These are phyloP conservation scores for Candida ovalis DNA, from an alignment of 805 yeast genomes.

Conservation along the genomic window DNA sequence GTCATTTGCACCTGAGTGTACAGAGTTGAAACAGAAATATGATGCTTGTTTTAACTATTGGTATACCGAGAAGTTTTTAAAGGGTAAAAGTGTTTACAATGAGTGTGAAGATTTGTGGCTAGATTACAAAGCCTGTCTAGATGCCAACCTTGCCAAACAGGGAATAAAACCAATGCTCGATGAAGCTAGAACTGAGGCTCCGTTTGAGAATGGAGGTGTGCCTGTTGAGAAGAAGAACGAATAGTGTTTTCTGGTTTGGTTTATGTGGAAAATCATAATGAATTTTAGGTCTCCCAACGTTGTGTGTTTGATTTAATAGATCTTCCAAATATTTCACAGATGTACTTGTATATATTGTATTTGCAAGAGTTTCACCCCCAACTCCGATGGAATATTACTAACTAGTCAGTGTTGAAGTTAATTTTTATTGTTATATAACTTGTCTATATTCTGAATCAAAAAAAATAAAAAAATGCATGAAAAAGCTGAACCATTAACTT, in stretches of 20 bases:
- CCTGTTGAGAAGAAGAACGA: slow-evolving; percentile 17
- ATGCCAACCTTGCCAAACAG: slow-evolving; percentile 61
- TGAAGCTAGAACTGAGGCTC: slow-evolving; percentile 86
- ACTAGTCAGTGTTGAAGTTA: neutral
- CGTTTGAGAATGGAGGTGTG: slow-evolving; percentile 69
- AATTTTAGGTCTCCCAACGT: too few relatives aligned
- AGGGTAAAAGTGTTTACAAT: slow-evolving; percentile 60
- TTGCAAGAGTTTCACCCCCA: neutral
- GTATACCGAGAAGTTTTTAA: slow-evolving; percentile 85
- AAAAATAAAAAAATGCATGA: neutral
- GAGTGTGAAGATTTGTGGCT: slow-evolving; percentile 92
- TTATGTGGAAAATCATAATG: too few relatives aligned
- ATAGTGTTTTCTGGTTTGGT: too few relatives aligned
- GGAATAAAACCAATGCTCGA: slow-evolving; percentile 82
- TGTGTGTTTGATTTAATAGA: too few relatives aligned
- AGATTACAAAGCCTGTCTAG: slow-evolving; percentile 83
- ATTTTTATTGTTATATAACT: neutral
- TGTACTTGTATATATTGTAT: neutral
- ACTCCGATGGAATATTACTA: neutral
- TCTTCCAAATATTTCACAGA: neutral
- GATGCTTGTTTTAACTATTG: slow-evolving; percentile 93
- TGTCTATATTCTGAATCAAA: neutral
- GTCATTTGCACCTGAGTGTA: slow-evolving; percentile 96
- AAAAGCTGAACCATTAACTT: neutral
- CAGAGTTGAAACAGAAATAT: slow-evolving; percentile 76